Percentiles rank a stretch among this genome's conserved stretches.
Conservation (phyloP, 192 early-diverging fungal species). For the Coemansia sp. region DNA sequence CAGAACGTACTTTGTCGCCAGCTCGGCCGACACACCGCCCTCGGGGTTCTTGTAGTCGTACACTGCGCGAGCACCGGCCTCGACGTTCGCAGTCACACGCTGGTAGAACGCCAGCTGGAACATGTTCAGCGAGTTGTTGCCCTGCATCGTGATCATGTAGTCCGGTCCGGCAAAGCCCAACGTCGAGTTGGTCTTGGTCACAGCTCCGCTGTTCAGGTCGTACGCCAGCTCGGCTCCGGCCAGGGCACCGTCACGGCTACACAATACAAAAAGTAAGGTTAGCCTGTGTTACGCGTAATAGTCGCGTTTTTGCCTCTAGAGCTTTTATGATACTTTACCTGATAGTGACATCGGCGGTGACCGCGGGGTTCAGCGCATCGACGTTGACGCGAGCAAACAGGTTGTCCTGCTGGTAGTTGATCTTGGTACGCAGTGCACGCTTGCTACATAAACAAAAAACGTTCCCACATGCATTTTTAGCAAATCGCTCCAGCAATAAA, state of each 20-base stretch:
- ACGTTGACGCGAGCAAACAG: conserved; percentile 84
- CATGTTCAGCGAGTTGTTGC: conserved; percentile 84
- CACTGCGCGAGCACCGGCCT: conserved; percentile 92
- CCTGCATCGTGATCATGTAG: conserved; percentile 87
- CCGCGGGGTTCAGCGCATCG: conserved; percentile 93
- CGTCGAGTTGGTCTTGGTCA: conserved; percentile 87
- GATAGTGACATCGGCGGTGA: conserved; percentile 85
- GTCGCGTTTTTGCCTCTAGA: neutral
- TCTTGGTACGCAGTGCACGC: conserved; percentile 57
- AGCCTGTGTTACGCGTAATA: neutral
- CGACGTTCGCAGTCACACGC: conserved; percentile 85
- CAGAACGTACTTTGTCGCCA: conserved; percentile 91
- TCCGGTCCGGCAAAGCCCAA: conserved; percentile 84
- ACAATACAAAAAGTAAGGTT: conserved; percentile 3
- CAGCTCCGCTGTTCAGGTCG: conserved; percentile 84
- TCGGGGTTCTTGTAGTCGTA: conserved; percentile 84
- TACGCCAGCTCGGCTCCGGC: conserved; percentile 93
- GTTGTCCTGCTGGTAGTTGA: conserved; percentile 95
- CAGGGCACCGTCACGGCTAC: conserved; percentile 85
- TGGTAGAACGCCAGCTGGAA: conserved; percentile 97
- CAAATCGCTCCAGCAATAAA: neutral
- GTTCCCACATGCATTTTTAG: neutral
- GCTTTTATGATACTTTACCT: conserved; percentile 18
- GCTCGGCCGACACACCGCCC: conserved; percentile 76
- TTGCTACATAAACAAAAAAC: conserved; percentile 29